Evolutionary conservation across 352 stramenopile species (phyloP), one percentile per base, ranked within the genome.

Genomic region (Globisporangium radiosum): DNA sequence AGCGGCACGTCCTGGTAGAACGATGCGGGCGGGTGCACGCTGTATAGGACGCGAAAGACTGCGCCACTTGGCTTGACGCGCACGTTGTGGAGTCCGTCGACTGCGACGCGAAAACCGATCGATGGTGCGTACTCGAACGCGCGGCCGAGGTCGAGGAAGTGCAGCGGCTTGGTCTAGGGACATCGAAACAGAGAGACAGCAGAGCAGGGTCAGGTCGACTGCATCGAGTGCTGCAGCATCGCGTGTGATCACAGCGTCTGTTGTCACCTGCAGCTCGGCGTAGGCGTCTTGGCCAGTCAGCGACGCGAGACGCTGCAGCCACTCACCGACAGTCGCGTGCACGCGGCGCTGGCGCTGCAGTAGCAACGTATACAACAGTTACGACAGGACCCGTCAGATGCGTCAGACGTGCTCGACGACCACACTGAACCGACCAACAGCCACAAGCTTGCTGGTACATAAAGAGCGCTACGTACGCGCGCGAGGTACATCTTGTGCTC

Each of bases 31-130:
- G 83, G 83, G 10, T 64, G 68, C 7, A 80, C 53, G 43, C 78
- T 84, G 39, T 67, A 80, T 0, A 90, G 49, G 8, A 89, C 72
- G 68, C 78, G 82, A 53, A 78, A 89, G 52, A 88, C 75, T 1
- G 44, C 39, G 14, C 60, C 53, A 0, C 54, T 67, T 15, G 67
- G 40, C 40, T 86, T 88, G 39, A 63, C n/a, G 58, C 82, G 87
- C 9, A 87, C 57, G 52, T 89, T 88, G 60, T 87, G 64, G n/a
- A 89, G 54, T 6, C 76, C 71, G 50, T 92, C 83, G 14, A 92
- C 53, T 13, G 83, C 68, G 47, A 89, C 58, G 6, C 80, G 80
- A 47, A 92, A 90, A 4, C 83, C 83, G 19, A 92, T 78, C 14
- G 68, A 52, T 36, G 80, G 65, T 5, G 77, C 64, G 48, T 88